Base-by-base conservation (phyloP, 1,139 yeast genomes). In the Suhomyces maxii region DNA sequence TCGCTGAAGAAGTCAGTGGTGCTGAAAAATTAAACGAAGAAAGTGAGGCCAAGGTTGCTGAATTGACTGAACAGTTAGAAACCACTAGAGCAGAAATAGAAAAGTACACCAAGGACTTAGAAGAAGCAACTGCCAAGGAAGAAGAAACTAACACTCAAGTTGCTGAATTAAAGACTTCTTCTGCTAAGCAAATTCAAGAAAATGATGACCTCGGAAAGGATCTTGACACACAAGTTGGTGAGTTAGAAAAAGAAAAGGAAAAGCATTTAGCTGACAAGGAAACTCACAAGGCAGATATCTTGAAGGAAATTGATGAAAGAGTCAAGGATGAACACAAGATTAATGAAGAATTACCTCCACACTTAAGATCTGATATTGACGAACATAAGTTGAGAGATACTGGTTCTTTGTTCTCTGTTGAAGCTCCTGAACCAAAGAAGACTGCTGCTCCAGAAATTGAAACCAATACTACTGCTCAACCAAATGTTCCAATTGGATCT, bases 341-440 rank as follows among this genome's bases (percentile, higher is more conserved):
- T 53, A 79, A 79, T 54, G 60, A 56, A 23, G 79, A 73, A 52
- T 72, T 79, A 52, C 85, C 85, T 11, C 81, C 76, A 42, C 84
- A 80, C 61, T 68, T 80, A 57, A 69, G 67, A 50, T 59, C 61
- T 40, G 76, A 74, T 6, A 61, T 80, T 25, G 61, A 71, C 49
- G 81, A 76, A 52, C 60, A 60, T 46, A 68, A 67, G 52, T 59
- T 73, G 38, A 64, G 64, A 41, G 80, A 76, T 53, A 69, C 76
- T 26, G 66, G 73, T 2, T 71, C 77, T 0, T 58, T 75, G 26
- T 74, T 75, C 49, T 59, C 75, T 3, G 68, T 48, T 7, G 67
- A 62, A 23, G 51, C 44, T 42, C 46, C 50, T 23, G 34, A 35
- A 32, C 35, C 58, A 10, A 53, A 61, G 34, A 63, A 59, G 41